These are phyloP conservation scores for Oryza glaberrima DNA, from an alignment of 176 grass and related monocot species.

Conservation along the genomic window DNA sequence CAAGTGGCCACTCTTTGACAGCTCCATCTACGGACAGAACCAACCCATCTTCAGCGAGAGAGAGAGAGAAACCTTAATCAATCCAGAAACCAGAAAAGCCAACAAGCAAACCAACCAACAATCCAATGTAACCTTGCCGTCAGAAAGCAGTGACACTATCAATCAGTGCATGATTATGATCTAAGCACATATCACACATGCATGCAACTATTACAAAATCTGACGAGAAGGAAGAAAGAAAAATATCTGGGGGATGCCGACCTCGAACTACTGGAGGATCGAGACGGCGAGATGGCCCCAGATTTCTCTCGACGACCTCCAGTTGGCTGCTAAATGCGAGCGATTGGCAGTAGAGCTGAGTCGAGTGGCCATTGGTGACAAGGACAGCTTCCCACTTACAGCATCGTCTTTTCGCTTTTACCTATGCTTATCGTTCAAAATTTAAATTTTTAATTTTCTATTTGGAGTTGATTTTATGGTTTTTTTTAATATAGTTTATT, in stretches of 20 bases:
- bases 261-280: background rate
- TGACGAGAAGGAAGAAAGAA: background rate
- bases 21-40: background rate
- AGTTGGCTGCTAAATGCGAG: background rate
- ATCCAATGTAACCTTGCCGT: background rate
- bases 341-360: background rate
- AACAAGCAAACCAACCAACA: background rate
- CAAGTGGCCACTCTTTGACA: background rate
- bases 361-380: background rate
- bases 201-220: background rate
- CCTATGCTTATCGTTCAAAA: no score
- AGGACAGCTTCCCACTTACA: background rate
- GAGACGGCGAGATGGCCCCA: background rate
- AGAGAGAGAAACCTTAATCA: background rate
- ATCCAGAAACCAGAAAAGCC: background rate
- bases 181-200: background rate
- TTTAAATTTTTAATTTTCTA: no score
- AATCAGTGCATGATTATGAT: background rate
- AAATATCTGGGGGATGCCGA: background rate
- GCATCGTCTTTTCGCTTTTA: no score
- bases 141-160: no score
- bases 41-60: background rate
- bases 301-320: background rate
- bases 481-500: no score
- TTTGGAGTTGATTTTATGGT: no score